Base-by-base conservation (phyloP, 2,329 filamentous ascomycete genomes). In the Phoma sp. region DNA sequence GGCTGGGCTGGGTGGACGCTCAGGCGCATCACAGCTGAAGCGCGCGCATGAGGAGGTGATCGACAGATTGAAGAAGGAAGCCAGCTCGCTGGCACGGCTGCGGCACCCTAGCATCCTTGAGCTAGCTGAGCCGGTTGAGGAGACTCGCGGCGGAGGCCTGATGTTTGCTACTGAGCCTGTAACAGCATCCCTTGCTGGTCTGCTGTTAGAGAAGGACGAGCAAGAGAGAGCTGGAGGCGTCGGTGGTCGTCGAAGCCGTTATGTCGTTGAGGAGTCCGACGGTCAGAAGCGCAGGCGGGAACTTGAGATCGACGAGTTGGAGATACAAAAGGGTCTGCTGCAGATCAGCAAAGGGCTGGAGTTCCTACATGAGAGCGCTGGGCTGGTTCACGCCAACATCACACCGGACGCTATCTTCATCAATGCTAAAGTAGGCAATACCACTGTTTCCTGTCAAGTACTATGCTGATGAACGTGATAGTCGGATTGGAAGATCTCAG, bases 401-500 rank as follows among this genome's bases (percentile, higher is more conserved):
- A 98, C 93, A 0, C 95, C 95, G 0, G 93, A 98, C 60, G 90
- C 93, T 14, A 87, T 99, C 60, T 89, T 96, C 61, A 86, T 99
- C 75, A 99, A 99, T 77, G 86, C 90, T 36, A 99, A 99, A 85
- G 88, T 85, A 78, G 58, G 83, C 58, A 69, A 69, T 55, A 52
- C 36, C 50, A 58, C 58, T 47, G 52, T 48, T 35, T 30, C 47
- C 41, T 44, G 32, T 42, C 45, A 7, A 25, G 49, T 40, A 51
- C 27, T 37, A 54, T 64, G 49, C 74, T 75, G 60, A 75, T 70
- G 41, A 11, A 46, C 14, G 58, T 53, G 58, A 67, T 67, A 90
- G 88, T 96, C 91, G 42, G 95, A 99, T 75, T 99, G 95, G 95
- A 99, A 99, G 74, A 90, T 99, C 57, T 93, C 92, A 65, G 95